phyloP scores from a whole-genome alignment of 805 yeast genomes.

The Starmera caribaea region DNA sequence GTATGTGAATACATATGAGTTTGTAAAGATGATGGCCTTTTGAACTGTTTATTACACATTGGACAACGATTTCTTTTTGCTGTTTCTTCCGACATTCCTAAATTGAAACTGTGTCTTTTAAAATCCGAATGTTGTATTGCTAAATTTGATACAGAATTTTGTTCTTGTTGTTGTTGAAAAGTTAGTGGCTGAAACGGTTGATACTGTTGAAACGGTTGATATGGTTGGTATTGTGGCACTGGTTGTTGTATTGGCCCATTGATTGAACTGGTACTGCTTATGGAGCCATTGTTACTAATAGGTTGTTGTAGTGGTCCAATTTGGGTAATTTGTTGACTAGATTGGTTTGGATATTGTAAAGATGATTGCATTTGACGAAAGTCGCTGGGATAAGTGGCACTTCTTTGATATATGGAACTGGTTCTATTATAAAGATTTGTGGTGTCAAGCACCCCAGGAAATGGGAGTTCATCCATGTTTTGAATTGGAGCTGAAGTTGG shows the following conservation, averaged over 20 bases:
- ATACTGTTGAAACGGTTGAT: conserved; percentile 1
- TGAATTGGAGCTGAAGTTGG: not conserved
- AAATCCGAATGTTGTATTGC: conserved; percentile 1
- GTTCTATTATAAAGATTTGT: not conserved
- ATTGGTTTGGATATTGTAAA: too few species aligned
- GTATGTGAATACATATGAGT: conserved; percentile 77
- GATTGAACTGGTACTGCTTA: too few species aligned
- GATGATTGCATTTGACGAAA: not conserved
- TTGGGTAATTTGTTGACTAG: too few species aligned
- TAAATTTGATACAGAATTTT: conserved; percentile 1
- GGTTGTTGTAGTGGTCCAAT: too few species aligned
- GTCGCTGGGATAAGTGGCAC: not conserved
- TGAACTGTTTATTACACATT: conserved; percentile 67
- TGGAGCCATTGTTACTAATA: too few species aligned
- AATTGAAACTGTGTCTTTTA: conserved; percentile 2
- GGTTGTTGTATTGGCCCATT: too few species aligned
- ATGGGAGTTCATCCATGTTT: not conserved
- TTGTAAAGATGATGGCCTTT: conserved; percentile 72
- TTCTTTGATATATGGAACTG: not conserved
- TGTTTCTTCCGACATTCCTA: conserved; percentile 34
- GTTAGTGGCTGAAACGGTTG: conserved; percentile 4
- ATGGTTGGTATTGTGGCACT: not conserved
- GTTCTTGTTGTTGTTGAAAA: conserved; percentile 5
- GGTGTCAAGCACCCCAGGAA: not conserved
- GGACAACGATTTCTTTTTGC: conserved; percentile 35